Base-by-base conservation (phyloP, 441 rosid species). In the Daphne laureola region DNA sequence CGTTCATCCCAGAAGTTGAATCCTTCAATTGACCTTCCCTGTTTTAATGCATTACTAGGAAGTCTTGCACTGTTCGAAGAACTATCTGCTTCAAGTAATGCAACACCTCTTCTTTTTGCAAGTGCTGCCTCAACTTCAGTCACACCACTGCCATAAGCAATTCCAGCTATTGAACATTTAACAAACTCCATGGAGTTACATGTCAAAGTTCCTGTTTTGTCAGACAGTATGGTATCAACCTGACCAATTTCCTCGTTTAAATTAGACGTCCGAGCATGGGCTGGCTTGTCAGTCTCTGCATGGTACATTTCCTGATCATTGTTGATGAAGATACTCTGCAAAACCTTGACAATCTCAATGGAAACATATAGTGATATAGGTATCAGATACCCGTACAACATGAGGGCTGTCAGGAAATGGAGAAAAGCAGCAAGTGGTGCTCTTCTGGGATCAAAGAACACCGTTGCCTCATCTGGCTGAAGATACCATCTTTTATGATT, bases 231-330 rank as follows among this genome's bases (percentile, higher is more conserved):
- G 0, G 84, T 81, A 52, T 75, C 81, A 12, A 89, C 86, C 75
- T 93, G 97, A 41, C 98, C 98, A 13, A 93, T 92, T 64, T 93
- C 98, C 76, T 93, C 98, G 23, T 89, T 89, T 58, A 93, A 84
- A 71, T 93, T 89, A 38, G 98, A 93, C 5, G 97, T 93, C 6
- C 95, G 80, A 14, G 97, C 98, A 57, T 50, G 86, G 2, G 96
- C 96, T 27, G 93, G 90, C 75, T 58, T 79, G 58, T 87, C 83
- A 15, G 79, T 73, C 70, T 81, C 97, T 66, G 77, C 82, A 27
- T 81, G 59, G 71, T 89, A 92, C 98, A 92, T 83, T 8, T 79
- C 73, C 64, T 48, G 85, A 51, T 89, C 97, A 60, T 81, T 86
- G 77, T 89, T 92, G 40, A 92, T 92, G 75, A 92, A 87, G 59